Evolutionary conservation across 2,329 filamentous ascomycete species (phyloP).

Genomic region (Fusarium sublunatum): DNA sequence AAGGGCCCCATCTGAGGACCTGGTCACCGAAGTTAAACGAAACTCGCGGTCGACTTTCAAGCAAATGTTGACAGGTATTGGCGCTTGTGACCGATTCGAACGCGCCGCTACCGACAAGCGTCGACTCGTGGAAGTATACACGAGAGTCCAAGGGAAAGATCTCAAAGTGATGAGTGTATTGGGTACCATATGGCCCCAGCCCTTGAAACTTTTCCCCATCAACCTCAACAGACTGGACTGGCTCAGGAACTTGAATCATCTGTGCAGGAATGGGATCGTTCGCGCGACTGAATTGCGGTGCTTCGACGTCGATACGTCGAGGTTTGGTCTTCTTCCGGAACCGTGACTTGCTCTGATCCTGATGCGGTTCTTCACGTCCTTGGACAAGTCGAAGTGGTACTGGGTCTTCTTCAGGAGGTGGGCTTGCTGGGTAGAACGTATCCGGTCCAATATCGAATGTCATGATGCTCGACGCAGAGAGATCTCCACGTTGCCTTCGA

Average conservation of each 20-base stretch:
- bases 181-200: conserved; percentile 69
- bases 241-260: conserved; percentile 18
- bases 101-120: conserved; percentile 66
- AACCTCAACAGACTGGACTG: conserved; percentile 14
- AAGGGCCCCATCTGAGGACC: conserved; percentile 64
- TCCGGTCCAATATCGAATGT: conserved; percentile 30
- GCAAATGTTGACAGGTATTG: conserved; percentile 46
- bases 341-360: conserved; percentile 44
- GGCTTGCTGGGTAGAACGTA: conserved; percentile 34
- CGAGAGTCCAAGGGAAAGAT: conserved; percentile 67
- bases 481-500: conserved; percentile 52
- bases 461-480: conserved; percentile 33
- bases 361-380: conserved; percentile 7
- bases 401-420: conserved; percentile 42
- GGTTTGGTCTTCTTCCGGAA: conserved; percentile 59
- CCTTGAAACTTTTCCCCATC: conserved; percentile 57
- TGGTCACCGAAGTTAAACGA: conserved; percentile 62
- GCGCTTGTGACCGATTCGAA: conserved; percentile 55
- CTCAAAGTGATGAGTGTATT: conserved; percentile 72
- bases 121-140: conserved; percentile 70
- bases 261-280: conserved; percentile 60
- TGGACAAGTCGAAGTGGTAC: conserved; percentile 35
- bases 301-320: conserved; percentile 59
- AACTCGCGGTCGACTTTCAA: conserved; percentile 48
- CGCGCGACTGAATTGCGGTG: conserved; percentile 64